Evolutionary conservation across 192 early-diverging fungal genomes (phyloP).

Genomic region (Rhizoclosmatium globosum): DNA sequence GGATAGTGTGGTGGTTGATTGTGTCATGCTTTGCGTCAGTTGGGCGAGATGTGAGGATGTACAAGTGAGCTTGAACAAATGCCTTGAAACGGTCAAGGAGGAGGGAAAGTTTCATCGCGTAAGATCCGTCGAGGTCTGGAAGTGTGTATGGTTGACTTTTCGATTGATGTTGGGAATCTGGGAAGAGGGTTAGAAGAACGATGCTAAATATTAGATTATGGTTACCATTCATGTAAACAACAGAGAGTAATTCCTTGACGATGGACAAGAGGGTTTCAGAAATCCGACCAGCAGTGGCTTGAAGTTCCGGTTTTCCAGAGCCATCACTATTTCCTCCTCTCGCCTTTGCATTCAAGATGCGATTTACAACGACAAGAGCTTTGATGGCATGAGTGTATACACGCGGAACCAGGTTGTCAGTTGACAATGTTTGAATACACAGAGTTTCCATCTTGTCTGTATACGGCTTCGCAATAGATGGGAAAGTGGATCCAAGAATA

Average conservation of each 20-base stretch:
- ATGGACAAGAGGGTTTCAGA: conserved; percentile 19
- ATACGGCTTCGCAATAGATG: conserved; percentile 30
- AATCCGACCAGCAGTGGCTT: conserved; percentile 1
- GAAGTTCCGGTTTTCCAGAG: background rate
- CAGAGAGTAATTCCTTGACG: conserved; percentile 16
- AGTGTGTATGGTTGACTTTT: conserved; percentile 28
- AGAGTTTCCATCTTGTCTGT: conserved; percentile 29
- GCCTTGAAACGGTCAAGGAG: conserved; percentile 20
- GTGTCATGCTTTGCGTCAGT: conserved; percentile 7
- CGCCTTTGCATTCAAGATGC: conserved; percentile 14
- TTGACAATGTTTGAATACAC: conserved; percentile 7
- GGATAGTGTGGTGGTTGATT: background rate
- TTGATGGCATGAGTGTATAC: conserved; percentile 18
- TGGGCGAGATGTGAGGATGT: background rate
- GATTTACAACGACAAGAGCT: conserved; percentile 27
- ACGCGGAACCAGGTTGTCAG: background rate
- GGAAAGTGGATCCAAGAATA: conserved; percentile 25
- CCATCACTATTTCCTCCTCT: background rate
- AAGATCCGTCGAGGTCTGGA: background rate
- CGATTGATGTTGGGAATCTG: background rate
- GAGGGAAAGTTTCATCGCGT: background rate
- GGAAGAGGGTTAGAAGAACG: background rate
- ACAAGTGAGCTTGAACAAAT: conserved; percentile 26
- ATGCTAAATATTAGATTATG: background rate
- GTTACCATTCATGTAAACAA: background rate